Conservation (phyloP, 305 asterid species). For the Caryopteris hybrid region DNA sequence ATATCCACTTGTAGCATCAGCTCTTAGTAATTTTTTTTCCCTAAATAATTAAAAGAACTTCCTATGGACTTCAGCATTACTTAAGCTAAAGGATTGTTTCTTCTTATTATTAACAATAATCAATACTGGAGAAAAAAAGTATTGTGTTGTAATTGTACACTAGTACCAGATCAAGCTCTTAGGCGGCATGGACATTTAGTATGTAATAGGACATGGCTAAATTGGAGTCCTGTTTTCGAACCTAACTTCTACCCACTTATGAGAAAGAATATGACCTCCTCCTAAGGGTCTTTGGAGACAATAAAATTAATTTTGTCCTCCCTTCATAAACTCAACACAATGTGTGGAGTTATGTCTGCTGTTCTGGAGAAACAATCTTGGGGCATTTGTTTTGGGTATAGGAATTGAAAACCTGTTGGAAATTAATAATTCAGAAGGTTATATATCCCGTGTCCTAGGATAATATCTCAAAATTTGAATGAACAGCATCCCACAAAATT, state of each 20-base stretch:
- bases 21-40: neutral
- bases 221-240: too few relatives aligned
- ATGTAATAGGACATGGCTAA: neutral
- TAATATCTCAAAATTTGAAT: too few relatives aligned
- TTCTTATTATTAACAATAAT: neutral
- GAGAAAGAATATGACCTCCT: too few relatives aligned
- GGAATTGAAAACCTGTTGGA: too few relatives aligned
- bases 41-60: neutral
- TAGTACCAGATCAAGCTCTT: neutral
- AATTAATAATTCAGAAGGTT: too few relatives aligned
- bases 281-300: neutral
- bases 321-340: neutral
- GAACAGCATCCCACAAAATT: neutral
- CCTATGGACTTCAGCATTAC: neutral
- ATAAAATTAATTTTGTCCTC: neutral
- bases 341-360: neutral
- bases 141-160: neutral
- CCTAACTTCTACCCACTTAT: too few relatives aligned
- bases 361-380: neutral
- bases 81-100: neutral
- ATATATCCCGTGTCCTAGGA: too few relatives aligned
- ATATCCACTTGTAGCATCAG: neutral
- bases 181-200: neutral
- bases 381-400: neutral
- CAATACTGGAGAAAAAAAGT: neutral